A percentile compares a stretch with the other conserved stretches of the same genome.
phyloP scores from a whole-genome alignment of 2,329 filamentous ascomycete species.

The Fusarium sacchari region DNA sequence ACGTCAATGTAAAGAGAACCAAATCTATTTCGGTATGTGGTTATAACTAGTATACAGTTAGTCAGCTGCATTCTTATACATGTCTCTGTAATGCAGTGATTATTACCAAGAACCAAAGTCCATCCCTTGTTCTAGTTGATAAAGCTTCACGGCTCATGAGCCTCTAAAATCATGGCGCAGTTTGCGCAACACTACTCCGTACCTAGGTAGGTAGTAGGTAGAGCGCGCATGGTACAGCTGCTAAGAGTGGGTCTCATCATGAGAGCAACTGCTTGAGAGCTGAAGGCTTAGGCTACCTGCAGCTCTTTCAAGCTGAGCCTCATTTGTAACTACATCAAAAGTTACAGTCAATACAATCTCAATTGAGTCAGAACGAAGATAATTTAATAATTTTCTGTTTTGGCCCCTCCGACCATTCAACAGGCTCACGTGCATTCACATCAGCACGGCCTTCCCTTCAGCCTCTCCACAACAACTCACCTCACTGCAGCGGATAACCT shows the following conservation, averaged over 20 bases:
- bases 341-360: not conserved
- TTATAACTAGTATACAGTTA: no score
- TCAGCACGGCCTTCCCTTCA: constrained; percentile 1
- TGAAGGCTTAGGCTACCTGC: not conserved
- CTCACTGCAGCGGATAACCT: constrained; percentile 13
- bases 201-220: no score
- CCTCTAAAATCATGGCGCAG: not conserved
- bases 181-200: no score
- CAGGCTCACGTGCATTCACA: not conserved
- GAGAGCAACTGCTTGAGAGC: constrained; percentile 15
- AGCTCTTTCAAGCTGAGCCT: constrained; percentile 16
- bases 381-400: not conserved
- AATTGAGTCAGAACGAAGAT: not conserved
- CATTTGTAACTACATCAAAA: not conserved
- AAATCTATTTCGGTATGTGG: not conserved
- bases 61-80: not conserved
- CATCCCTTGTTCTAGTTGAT: not conserved
- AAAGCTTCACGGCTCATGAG: constrained; percentile 6
- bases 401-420: not conserved
- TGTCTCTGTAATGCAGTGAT: no score
- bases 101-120: not conserved
- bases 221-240: not conserved
- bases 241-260: constrained; percentile 7
- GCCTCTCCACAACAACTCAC: not conserved
- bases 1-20: not conserved